Percentiles rank a stretch among this genome's conserved stretches.
These are phyloP conservation scores for Camelina neglecta DNA, from an alignment of 345 rosid species.

Conservation along the genomic window DNA sequence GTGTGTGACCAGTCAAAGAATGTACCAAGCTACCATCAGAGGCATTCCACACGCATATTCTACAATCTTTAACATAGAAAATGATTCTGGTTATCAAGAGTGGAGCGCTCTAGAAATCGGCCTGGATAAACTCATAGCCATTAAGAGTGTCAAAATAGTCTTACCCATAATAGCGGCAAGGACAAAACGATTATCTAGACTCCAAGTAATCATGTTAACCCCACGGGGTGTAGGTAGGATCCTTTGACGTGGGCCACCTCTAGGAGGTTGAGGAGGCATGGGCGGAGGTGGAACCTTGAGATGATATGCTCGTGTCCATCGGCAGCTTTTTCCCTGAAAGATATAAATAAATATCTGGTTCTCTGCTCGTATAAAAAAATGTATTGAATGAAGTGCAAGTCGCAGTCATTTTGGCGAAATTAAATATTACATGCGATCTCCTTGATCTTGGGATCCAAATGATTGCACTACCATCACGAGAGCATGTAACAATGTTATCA, in stretches of 20 bases:
- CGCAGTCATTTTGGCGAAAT: conserved; percentile 2
- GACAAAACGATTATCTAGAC: conserved; percentile 98
- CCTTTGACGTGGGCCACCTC: conserved; percentile 99
- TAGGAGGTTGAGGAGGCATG: conserved; percentile 89
- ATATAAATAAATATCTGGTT: conserved; percentile 24
- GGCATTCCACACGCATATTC: conserved; percentile 99
- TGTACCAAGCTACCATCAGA: conserved; percentile 97
- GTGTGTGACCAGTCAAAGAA: conserved; percentile 93
- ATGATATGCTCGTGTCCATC: conserved; percentile 90
- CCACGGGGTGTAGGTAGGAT: conserved; percentile 98
- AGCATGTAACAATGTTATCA: conserved; percentile 95
- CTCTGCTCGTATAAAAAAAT: conserved; percentile 17
- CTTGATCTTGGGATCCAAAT: conserved; percentile 97
- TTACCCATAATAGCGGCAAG: conserved; percentile 99
- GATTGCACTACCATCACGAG: conserved; percentile 99
- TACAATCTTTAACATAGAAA: conserved; percentile 75
- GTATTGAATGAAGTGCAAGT: conserved; percentile 1
- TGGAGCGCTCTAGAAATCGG: conserved; percentile 17
- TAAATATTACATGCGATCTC: conserved; percentile 75
- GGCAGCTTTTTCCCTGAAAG: conserved; percentile 79
- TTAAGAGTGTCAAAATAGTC: conserved; percentile 31
- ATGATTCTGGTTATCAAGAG: conserved; percentile 25
- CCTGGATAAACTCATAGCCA: conserved; percentile 21
- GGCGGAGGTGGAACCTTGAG: conserved; percentile 99
- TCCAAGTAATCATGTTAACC: conserved; percentile 97